Base-by-base conservation (phyloP, 75 land plant genomes). In the Pinus tabuliformis region DNA sequence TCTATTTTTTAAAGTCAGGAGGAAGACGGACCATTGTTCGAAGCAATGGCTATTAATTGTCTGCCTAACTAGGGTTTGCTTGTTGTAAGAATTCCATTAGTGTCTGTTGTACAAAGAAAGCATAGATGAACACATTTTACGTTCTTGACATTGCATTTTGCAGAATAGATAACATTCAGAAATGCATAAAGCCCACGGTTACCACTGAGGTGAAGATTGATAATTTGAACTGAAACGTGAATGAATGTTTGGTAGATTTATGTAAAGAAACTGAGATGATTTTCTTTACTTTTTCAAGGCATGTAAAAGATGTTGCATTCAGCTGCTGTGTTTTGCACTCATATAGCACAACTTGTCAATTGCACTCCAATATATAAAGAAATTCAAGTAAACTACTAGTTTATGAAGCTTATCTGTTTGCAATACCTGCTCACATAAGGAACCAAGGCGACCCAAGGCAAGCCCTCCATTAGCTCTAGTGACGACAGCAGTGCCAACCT, bases 401-500 rank as follows among this genome's bases (percentile, higher is more conserved):
- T 68, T 42, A 68, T 68, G 52, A 68, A 68, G 71, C 6, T 42
- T 14, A 52, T 30, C 12, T 54, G 39, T 30, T 49, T 37, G 33
- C 57, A 65, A 58, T 73, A 92, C 98, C 89, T 95, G 98, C 82
- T 96, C 99, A 80, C 91, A 96, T 37, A 96, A 82, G 8, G 94
- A 81, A 16, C 99, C 99, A 22, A 96, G 75, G 42, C 93, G 87
- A 3, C 99, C 98, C 11, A 96, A 56, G 1, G 99, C 99, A 70
- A 96, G 77, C 73, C 91, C 83, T 58, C 99, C 99, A 86, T 96
- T 95, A 24, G 73, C n/a, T 54, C 95, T 76, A 20, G 99, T 94
- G 14, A 96, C 99, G 36, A 96, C 98, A 56, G 99, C 97, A 6
- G 99, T 96, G 14, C 99, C 99, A 12, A 96, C 99, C 96, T 95